Base-by-base conservation (phyloP, 2,329 filamentous ascomycete species). In the Domatiomyces catenatus region DNA sequence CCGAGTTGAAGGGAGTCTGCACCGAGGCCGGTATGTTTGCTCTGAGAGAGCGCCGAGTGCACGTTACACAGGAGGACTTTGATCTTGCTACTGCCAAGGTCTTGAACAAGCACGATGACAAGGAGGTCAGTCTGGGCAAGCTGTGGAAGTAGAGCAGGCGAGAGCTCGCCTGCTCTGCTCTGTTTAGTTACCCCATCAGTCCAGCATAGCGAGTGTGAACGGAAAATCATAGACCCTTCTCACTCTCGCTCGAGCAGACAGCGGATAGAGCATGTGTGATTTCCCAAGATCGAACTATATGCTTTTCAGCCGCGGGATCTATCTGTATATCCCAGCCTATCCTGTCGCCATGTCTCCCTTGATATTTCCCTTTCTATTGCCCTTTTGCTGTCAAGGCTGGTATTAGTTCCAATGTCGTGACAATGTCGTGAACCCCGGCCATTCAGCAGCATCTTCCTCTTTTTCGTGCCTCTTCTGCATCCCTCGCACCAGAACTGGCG, bases 11-110 rank as follows among this genome's bases (percentile, higher is more conserved):
- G 80, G 92, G 92, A 73, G 92, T 98, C 46, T 98, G 92, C 68
- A 98, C 92, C 45, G 92, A 98, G 70, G 88, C 92, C 2, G 92
- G 92, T 62, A 98, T 98, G 92, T 98, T 92, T 65, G 92, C 92
- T 12, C 75, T 98, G 57, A 82, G 92, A 60, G 92, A 98, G 73
- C 77, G 92, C 65, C 82, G 92, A 70, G 90, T 98, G 52, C 92
- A 98, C 67, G 92, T 98, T 59, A 98, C 92, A 39, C 92, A 98
- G 68, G 92, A 98, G 71, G 92, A 98, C 70, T 98, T 98, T 67
- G 92, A 98, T 68, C 77, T 98, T 56, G 92, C 92, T 32, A 98
- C 92, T 5, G 92, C 92, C 66, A 98, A 98, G 84, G 90, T 98
- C 54, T 78, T 98, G 66, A 96, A 98, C 80, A 96, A 95, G 77